Conservation (phyloP, 768 basidiomycete genomes). For the Tricholoma sp. region DNA sequence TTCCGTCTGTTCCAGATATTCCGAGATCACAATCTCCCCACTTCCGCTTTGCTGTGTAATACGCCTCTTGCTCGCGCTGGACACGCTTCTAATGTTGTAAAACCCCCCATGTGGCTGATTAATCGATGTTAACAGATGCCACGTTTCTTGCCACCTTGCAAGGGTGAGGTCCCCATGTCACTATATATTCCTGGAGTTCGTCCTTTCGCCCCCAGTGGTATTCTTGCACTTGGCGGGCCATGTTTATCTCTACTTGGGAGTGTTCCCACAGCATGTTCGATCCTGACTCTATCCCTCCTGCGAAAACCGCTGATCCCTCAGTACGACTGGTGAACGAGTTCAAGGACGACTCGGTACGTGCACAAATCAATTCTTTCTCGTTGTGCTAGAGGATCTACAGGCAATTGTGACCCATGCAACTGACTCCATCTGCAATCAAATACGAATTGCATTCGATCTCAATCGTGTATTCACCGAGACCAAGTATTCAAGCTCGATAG, state of each 20-base stretch:
- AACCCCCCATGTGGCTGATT: neutral
- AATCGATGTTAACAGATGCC: neutral
- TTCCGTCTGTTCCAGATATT: neutral
- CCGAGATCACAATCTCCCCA: neutral
- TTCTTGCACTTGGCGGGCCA: neutral
- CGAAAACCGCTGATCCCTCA: neutral
- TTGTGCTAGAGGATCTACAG: neutral
- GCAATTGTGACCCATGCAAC: neutral
- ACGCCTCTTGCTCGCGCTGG: neutral
- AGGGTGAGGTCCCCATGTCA: neutral
- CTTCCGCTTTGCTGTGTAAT: neutral
- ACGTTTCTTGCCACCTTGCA: neutral
- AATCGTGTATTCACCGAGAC: neutral
- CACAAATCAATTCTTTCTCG: neutral
- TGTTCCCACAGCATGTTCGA: neutral
- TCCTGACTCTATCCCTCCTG: neutral
- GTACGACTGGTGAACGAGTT: neutral
- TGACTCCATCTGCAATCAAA: neutral
- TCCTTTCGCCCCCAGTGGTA: neutral
- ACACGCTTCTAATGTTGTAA: neutral
- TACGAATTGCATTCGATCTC: neutral
- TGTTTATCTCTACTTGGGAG: neutral
- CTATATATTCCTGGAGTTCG: neutral
- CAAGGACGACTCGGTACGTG: neutral
- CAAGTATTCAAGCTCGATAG: neutral